Evolutionary conservation across 1,284 basidiomycete genomes (phyloP).

Genomic region (Apiotrichum mycotoxinovorans): DNA sequence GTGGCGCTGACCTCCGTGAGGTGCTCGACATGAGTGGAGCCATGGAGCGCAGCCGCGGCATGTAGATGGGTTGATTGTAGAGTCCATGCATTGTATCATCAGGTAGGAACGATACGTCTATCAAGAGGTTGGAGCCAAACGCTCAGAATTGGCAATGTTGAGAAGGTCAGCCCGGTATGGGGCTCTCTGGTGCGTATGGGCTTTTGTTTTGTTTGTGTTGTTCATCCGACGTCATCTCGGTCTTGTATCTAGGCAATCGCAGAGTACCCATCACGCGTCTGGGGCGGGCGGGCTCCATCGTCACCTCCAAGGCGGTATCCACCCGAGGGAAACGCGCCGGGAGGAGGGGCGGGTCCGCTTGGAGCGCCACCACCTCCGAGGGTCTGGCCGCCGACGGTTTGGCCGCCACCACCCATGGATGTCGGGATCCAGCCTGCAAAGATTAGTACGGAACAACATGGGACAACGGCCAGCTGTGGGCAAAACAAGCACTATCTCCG

Average conservation of each 20-base stretch:
- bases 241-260: slow-evolving; percentile 24
- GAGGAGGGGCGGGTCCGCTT: not conserved
- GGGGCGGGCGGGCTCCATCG: slow-evolving; percentile 19
- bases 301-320: slow-evolving; percentile 37
- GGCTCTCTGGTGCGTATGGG: too few relatives aligned
- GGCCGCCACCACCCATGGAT: not conserved
- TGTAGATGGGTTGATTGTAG: slow-evolving; percentile 25
- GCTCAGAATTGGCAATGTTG: too few relatives aligned
- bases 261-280: slow-evolving; percentile 31
- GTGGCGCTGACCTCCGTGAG: slow-evolving; percentile 29
- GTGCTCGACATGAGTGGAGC: slow-evolving; percentile 39
- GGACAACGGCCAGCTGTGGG: not conserved
- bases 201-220: not conserved
- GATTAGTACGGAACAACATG: not conserved
- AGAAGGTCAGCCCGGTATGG: too few relatives aligned
- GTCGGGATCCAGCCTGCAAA: slow-evolving; percentile 8
- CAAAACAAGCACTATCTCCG: too few relatives aligned
- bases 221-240: not conserved
- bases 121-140: not conserved
- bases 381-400: slow-evolving; percentile 1
- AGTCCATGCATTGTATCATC: slow-evolving; percentile 27
- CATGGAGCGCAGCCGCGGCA: slow-evolving; percentile 45
- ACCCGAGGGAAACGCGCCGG: slow-evolving; percentile 25
- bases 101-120: not conserved
- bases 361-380: not conserved